Conservation (phyloP, 1,284 basidiomycete genomes). For the Serendipita sp. region DNA sequence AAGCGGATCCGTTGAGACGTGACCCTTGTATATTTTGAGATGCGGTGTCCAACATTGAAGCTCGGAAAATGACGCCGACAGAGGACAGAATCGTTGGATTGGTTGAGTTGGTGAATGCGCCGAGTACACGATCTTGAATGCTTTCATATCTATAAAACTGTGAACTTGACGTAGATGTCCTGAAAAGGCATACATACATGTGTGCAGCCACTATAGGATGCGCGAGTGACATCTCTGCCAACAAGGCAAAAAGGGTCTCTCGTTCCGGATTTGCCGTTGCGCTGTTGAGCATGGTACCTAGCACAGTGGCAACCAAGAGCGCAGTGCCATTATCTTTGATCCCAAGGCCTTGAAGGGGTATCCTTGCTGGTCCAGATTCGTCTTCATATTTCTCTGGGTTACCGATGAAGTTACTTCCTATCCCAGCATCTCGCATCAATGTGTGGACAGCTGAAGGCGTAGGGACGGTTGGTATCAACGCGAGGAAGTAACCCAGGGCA, state of each 20-base stretch:
- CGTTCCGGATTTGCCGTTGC: constrained; percentile 71
- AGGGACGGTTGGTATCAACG: constrained; percentile 57
- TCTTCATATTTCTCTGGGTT: not conserved
- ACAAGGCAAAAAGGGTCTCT: constrained; percentile 61
- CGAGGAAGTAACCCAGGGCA: constrained; percentile 68
- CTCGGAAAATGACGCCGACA: constrained; percentile 59
- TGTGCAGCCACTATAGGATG: constrained; percentile 66
- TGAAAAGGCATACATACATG: constrained; percentile 36
- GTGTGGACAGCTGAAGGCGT: constrained; percentile 38
- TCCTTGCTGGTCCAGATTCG: constrained; percentile 18
- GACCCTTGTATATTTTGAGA: constrained; percentile 19
- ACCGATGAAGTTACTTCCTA: constrained; percentile 35
- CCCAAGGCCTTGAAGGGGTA: constrained; percentile 48
- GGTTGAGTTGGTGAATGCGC: constrained; percentile 59
- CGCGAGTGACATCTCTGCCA: constrained; percentile 57
- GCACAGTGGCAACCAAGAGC: constrained; percentile 60
- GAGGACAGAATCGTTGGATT: constrained; percentile 58
- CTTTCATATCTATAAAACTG: constrained; percentile 49
- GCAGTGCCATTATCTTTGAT: constrained; percentile 52
- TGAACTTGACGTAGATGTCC: constrained; percentile 7
- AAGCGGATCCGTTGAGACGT: constrained; percentile 37
- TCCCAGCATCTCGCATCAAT: constrained; percentile 47
- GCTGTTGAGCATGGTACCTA: constrained; percentile 61
- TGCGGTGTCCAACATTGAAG: constrained; percentile 43
- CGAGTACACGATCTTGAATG: constrained; percentile 63